Evolutionary conservation across 306 rosid species (phyloP).

Genomic region (Mimosa bimucronata): DNA sequence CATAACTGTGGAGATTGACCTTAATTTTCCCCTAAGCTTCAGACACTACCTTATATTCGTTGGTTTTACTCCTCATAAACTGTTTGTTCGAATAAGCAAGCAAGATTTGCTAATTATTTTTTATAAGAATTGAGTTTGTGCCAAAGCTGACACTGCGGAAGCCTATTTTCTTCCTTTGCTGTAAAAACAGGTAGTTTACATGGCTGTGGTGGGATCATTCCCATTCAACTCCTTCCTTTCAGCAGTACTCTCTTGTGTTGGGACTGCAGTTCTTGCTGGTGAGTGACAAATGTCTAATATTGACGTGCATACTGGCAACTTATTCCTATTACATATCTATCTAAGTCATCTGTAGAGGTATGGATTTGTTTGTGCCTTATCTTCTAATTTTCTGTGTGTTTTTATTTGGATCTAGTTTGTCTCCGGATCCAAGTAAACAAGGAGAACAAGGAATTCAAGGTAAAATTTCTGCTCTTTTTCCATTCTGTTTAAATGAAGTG

Average conservation of each 20-base stretch:
- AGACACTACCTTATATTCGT: not conserved
- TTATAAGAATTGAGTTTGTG: not conserved
- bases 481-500: not conserved
- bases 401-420: slow-evolving; percentile 47
- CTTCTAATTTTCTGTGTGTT: not conserved
- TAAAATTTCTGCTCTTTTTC: slow-evolving; percentile 21
- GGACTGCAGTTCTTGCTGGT: slow-evolving; percentile 85
- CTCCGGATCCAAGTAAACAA: slow-evolving; percentile 79
- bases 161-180: slow-evolving; percentile 44
- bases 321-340: not conserved
- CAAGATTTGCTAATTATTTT: not conserved
- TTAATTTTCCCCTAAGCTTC: not conserved
- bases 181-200: slow-evolving; percentile 28
- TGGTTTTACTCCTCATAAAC: not conserved
- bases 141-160: not conserved
- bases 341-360: not conserved
- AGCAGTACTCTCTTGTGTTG: slow-evolving; percentile 67
- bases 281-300: slow-evolving; percentile 25
- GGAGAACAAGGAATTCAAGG: slow-evolving; percentile 82
- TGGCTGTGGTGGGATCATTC: slow-evolving; percentile 60
- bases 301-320: not conserved
- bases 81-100: not conserved
- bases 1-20: not conserved
- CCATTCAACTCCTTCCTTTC: slow-evolving; percentile 76
- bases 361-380: not conserved